These are phyloP conservation scores for Acorus calamus DNA, from an alignment of 106 monocot genomes.

Conservation along the genomic window DNA sequence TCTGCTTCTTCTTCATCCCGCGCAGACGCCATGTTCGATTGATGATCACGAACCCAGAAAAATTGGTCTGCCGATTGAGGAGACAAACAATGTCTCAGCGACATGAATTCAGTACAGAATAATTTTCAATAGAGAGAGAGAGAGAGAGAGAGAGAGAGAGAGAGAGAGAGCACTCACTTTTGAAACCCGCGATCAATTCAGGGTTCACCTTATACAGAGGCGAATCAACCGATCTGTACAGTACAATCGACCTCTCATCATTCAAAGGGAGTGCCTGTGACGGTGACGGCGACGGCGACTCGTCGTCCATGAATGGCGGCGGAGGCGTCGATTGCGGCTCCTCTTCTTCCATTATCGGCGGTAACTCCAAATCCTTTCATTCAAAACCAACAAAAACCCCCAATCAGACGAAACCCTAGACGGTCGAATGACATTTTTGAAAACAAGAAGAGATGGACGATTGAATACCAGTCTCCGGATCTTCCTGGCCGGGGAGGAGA, in stretches of 20 bases:
- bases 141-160: no score
- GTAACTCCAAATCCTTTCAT: slow-evolving; percentile 33
- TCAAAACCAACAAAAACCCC: slow-evolving; percentile 1
- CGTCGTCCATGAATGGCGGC: background rate
- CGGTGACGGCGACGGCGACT: background rate
- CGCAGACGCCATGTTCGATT: background rate
- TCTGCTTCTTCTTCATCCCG: background rate
- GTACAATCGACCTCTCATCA: slow-evolving; percentile 36
- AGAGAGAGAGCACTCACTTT: slow-evolving; percentile 22
- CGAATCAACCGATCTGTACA: slow-evolving; percentile 24
- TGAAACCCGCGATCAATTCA: slow-evolving; percentile 21
- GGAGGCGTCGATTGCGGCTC: background rate
- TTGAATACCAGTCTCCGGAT: slow-evolving; percentile 48
- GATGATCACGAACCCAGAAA: background rate
- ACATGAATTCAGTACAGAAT: background rate
- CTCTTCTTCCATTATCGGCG: slow-evolving; percentile 40
- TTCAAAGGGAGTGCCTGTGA: no score
- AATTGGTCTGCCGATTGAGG: slow-evolving; percentile 8
- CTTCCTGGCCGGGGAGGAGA: slow-evolving; percentile 42
- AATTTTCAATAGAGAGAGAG: background rate
- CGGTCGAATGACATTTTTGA: background rate
- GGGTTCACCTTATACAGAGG: slow-evolving; percentile 12
- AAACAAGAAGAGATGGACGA: background rate
- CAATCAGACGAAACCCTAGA: background rate
- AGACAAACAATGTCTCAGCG: no score